Evolutionary conservation across 306 rosid genomes (phyloP), one percentile per base, ranked within the genome.

Genomic region (Nissolia schottii): DNA sequence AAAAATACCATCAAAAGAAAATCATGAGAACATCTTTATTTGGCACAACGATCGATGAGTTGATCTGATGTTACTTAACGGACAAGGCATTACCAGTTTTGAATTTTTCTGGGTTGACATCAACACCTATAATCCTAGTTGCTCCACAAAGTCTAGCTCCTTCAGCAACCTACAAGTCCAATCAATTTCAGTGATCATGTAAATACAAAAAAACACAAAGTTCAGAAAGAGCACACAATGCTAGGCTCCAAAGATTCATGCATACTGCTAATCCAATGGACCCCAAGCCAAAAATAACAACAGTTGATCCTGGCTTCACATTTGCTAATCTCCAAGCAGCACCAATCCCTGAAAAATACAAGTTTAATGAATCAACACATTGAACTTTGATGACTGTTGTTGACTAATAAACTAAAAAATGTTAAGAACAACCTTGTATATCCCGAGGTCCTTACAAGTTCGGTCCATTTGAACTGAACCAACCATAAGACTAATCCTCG

Each of bases 111-210:
- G 85, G 79, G 70, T 86, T 87, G 80, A 93, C 66, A 82, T 91
- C 97, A 24, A 93, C 89, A 1, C 98, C 98, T 8, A 91, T 93
- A 29, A 90, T 90, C 84, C 71, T 89, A 8, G 84, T 20, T 58
- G 96, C 97, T 83, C 93, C 92, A 50, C 97, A 87, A 15, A 93
- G 79, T 77, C 97, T 88, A 49, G 98, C 92, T 70, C 96, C 96
- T 81, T 93, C 98, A 1, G 97, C 96, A 34, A 90, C 96, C 97
- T 89, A 76, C 13, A 53, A 66, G 70, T 69, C 23, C 25, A 77
- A 64, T 38, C 40, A 71, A 64, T 43, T 64, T 41, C 59, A 23
- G 68, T 75, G 34, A 70, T 54, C 16, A 16, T 67, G 64, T 60
- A 22, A 19, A 29, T 9, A 57, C 1, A 24, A 38, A 46, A 4